Evolutionary conservation across 495 filamentous ascomycete genomes (phyloP).

Genomic region (Tuber microsphaerosporum): DNA sequence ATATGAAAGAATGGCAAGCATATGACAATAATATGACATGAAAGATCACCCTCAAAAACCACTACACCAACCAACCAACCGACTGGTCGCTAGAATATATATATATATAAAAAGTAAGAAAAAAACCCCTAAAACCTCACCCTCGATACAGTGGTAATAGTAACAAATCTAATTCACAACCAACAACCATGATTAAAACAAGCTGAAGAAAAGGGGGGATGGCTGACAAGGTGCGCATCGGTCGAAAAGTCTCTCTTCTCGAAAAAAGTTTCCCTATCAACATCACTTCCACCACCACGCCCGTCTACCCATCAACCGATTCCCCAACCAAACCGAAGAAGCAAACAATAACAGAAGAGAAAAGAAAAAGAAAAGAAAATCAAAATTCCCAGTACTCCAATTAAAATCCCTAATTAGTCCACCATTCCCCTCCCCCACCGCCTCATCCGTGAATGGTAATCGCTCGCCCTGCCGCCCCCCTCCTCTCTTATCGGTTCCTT

Average conservation of each 20-base stretch:
- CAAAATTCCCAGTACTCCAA: conserved; percentile 27
- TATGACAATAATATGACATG: neutral
- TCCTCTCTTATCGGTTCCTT: conserved; percentile 7
- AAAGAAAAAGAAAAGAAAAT: conserved; percentile 20
- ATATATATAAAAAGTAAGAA: neutral
- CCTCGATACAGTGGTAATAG: neutral
- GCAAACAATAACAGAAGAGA: neutral
- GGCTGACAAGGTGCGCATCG: neutral
- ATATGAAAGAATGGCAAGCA: neutral
- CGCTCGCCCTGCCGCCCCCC: conserved; percentile 24
- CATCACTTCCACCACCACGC: neutral
- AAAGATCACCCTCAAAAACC: neutral
- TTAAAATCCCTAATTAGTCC: conserved; percentile 1
- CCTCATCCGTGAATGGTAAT: conserved; percentile 22
- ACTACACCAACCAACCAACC: neutral
- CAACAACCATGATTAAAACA: neutral
- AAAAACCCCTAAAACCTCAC: neutral
- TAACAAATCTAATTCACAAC: neutral
- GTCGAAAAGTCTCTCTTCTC: neutral
- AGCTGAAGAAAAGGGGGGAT: neutral
- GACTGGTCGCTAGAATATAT: neutral
- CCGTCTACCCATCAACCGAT: neutral
- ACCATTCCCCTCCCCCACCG: neutral
- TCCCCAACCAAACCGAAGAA: neutral
- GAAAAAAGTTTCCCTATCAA: neutral